Conservation (phyloP, 83 land plant genomes). For the Picea engelmannii region DNA sequence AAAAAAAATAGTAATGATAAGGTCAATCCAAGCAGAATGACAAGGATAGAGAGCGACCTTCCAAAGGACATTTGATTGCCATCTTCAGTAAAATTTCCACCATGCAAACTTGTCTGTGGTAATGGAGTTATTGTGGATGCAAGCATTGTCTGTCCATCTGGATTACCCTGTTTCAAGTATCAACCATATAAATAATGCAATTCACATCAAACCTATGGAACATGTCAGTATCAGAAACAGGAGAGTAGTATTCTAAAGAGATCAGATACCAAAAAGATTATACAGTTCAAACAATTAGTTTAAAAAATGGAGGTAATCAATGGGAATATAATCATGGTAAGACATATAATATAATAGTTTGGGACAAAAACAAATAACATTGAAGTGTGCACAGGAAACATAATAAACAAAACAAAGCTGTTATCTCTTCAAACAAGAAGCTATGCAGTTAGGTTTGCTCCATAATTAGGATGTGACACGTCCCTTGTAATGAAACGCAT, state of each 20-base stretch:
- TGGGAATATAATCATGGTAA: not conserved
- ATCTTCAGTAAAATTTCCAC: constrained; percentile 42
- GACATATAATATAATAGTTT: not conserved
- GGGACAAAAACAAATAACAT: not conserved
- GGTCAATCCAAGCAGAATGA: not conserved
- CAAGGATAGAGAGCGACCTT: constrained; percentile 47
- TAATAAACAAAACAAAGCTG: not conserved
- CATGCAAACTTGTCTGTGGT: constrained; percentile 51
- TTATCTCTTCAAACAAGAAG: not conserved
- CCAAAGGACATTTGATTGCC: constrained; percentile 81
- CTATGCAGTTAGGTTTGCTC: not conserved
- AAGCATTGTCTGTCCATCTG: constrained; percentile 91
- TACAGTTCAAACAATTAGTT: not conserved
- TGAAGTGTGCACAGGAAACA: not conserved
- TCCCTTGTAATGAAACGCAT: not conserved
- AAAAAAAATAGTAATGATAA: not conserved
- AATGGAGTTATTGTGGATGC: constrained; percentile 90
- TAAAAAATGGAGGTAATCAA: not conserved
- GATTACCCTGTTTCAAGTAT: constrained; percentile 70
- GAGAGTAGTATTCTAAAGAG: not conserved
- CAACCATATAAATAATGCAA: not conserved
- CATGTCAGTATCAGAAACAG: not conserved
- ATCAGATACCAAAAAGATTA: not conserved
- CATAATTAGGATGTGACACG: not conserved
- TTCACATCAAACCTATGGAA: not conserved